phyloP scores from a whole-genome alignment of 441 rosid species.

The Syzygium malaccense region DNA sequence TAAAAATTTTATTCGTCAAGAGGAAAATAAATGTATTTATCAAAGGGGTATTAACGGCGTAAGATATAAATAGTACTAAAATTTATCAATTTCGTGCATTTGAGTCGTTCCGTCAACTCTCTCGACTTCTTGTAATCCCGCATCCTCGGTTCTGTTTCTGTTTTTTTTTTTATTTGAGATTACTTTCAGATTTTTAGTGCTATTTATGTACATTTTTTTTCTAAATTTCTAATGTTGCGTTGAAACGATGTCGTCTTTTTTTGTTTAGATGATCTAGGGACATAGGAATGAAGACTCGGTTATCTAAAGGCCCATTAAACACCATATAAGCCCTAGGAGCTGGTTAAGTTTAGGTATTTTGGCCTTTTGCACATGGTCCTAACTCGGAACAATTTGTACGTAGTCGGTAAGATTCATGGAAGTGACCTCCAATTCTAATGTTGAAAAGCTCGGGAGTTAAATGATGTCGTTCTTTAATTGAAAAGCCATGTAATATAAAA shows the following conservation, averaged over 20 bases:
- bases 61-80: background rate
- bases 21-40: background rate
- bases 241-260: background rate
- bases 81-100: background rate
- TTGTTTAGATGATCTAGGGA: background rate
- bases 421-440: no score
- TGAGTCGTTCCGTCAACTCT: background rate
- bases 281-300: background rate
- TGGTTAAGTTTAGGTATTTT: background rate
- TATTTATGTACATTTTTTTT: background rate
- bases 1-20: background rate
- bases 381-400: no score
- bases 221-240: background rate
- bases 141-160: background rate
- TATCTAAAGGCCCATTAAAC: background rate
- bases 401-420: no score
- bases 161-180: background rate
- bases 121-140: background rate
- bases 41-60: background rate
- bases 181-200: background rate
- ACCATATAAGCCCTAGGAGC: background rate
- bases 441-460: no score
- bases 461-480: no score
- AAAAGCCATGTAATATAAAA: no score
- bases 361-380: fast-evolving